phyloP scores from a whole-genome alignment of 2,329 filamentous ascomycete genomes.

The Immersiporthe knoxdaviesiana region DNA sequence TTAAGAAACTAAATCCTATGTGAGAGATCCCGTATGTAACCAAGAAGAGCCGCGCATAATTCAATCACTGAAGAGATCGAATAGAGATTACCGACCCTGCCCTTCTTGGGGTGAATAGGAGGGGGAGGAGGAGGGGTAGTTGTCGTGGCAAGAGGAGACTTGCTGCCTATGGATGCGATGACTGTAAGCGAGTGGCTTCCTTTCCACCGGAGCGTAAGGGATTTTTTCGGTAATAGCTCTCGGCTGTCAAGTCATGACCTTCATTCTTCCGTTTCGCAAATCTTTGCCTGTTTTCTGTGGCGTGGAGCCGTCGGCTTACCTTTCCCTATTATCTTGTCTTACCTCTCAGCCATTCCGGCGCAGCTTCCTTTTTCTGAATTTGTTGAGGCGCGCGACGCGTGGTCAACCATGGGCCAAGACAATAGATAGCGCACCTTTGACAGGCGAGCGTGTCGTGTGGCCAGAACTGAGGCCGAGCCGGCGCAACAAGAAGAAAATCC shows the following conservation, averaged over 20 bases:
- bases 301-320: background rate
- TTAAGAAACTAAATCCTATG: no score
- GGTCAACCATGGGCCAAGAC: background rate
- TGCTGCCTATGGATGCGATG: background rate
- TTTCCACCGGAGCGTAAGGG: background rate
- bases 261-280: background rate
- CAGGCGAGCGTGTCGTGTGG: background rate
- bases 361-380: constrained; percentile 4
- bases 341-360: background rate
- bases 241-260: background rate
- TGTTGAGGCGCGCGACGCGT: background rate
- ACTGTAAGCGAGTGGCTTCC: background rate
- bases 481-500: background rate
- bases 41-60: background rate
- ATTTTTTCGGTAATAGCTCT: background rate
- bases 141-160: background rate
- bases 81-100: background rate
- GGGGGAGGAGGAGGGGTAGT: background rate
- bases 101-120: background rate
- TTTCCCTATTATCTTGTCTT: background rate
- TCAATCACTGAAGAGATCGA: background rate
- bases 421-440: background rate
- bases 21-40: background rate
- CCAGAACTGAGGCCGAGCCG: background rate
- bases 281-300: background rate